Evolutionary conservation across 306 rosid genomes (phyloP).

Genomic region (Ormosia emarginata): DNA sequence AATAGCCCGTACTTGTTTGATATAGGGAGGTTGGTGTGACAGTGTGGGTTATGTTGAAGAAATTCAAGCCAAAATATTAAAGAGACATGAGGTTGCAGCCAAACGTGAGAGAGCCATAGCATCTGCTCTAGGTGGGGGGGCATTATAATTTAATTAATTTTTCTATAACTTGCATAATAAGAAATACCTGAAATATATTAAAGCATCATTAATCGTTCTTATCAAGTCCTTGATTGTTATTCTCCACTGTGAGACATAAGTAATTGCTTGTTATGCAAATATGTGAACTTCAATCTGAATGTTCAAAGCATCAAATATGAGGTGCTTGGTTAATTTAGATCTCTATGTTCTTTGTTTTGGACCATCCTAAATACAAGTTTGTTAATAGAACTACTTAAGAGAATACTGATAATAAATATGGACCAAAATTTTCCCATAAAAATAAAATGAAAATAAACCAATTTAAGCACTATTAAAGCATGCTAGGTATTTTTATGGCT

Average conservation of each 20-base stretch:
- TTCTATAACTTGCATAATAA: not conserved
- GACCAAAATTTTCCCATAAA: not conserved
- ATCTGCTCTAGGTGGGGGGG: slow-evolving; percentile 62
- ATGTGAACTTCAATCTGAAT: not conserved
- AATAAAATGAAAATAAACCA: not conserved
- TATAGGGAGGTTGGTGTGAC: slow-evolving; percentile 99
- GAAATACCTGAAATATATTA: not conserved
- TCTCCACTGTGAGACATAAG: not conserved
- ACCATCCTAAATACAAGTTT: not conserved
- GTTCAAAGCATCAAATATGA: not conserved
- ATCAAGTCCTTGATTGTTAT: not conserved
- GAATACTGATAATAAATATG: not conserved
- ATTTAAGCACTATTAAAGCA: not conserved
- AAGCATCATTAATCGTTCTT: not conserved
- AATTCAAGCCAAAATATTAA: slow-evolving; percentile 78
- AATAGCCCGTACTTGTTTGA: not conserved
- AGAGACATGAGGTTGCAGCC: slow-evolving; percentile 98
- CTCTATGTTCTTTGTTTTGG: not conserved
- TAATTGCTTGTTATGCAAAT: not conserved
- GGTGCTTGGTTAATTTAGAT: not conserved
- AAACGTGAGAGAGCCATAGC: slow-evolving; percentile 99
- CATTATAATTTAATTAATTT: not conserved
- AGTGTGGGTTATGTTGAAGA: slow-evolving; percentile 80
- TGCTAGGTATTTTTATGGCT: not conserved
- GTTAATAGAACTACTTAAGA: not conserved